Evolutionary conservation across 176 grass and related monocot genomes (phyloP).

Genomic region (Musa acuminata): DNA sequence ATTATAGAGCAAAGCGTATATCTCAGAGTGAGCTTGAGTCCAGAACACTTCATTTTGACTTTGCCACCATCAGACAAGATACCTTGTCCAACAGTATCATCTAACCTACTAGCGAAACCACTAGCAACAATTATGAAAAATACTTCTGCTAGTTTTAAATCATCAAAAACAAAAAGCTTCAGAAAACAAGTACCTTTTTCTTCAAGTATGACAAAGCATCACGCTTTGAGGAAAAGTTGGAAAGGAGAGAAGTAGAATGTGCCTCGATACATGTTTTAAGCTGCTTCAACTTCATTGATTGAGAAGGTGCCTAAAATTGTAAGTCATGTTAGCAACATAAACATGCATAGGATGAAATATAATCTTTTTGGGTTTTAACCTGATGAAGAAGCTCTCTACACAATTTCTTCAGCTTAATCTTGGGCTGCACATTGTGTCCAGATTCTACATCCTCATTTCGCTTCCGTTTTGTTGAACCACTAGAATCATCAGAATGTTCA

Average conservation of each 20-base stretch:
- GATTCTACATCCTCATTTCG: slow-evolving; percentile 21
- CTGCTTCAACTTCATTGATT: slow-evolving; percentile 77
- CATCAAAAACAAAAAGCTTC: background rate
- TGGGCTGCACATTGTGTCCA: slow-evolving; percentile 7
- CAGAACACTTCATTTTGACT: background rate
- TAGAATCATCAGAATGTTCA: slow-evolving; percentile 42
- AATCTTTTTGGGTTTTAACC: slow-evolving; percentile 26
- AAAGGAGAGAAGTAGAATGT: slow-evolving; percentile 45
- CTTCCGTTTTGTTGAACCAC: slow-evolving; percentile 39
- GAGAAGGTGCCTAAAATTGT: slow-evolving; percentile 52
- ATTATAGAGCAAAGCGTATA: too few relatives aligned
- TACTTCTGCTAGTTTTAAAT: background rate
- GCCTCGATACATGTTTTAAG: slow-evolving; percentile 68
- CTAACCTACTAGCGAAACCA: background rate
- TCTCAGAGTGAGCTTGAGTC: too few relatives aligned
- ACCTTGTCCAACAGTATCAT: too few relatives aligned
- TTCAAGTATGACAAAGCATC: slow-evolving; percentile 76
- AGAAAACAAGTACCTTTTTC: slow-evolving; percentile 48
- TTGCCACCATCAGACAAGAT: background rate
- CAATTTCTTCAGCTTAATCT: slow-evolving; percentile 82
- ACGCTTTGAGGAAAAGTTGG: slow-evolving; percentile 59
- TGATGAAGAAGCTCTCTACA: slow-evolving; percentile 80
- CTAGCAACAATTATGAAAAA: background rate
- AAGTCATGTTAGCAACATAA: slow-evolving; percentile 11
- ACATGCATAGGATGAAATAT: background rate